Conservation (phyloP, 1,139 yeast genomes). For the Suhomyces taliae region DNA sequence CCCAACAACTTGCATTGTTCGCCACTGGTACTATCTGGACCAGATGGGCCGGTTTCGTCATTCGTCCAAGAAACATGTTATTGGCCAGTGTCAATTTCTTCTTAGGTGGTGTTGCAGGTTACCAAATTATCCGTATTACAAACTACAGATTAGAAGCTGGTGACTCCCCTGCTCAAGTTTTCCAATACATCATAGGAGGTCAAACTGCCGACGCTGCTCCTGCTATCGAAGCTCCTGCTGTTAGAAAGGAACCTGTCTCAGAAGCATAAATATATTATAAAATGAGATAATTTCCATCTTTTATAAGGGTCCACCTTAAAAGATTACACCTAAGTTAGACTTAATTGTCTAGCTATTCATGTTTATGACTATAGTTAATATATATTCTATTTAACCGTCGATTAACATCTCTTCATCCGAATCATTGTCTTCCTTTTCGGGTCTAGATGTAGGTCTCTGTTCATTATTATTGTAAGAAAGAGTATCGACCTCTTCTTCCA, state of each 20-base stretch:
- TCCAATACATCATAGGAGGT: constrained; percentile 59
- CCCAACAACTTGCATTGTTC: constrained; percentile 85
- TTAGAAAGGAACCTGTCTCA: constrained; percentile 1
- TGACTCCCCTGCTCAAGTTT: constrained; percentile 53
- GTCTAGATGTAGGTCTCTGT: neutral
- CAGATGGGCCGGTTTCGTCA: constrained; percentile 91
- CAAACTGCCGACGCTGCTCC: constrained; percentile 18
- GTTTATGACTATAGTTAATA: constrained; percentile 6
- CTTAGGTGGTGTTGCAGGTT: constrained; percentile 86
- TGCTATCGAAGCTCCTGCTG: neutral
- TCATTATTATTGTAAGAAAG: neutral
- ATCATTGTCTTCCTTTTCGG: constrained; percentile 10
- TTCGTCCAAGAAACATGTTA: constrained; percentile 81
- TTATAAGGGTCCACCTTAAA: too few species aligned
- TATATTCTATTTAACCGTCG: constrained; percentile 12
- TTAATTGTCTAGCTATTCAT: neutral
- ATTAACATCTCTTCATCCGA: constrained; percentile 14
- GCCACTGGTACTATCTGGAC: constrained; percentile 98
- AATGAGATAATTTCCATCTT: too few species aligned
- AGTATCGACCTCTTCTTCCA: constrained; percentile 9
- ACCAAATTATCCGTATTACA: constrained; percentile 71
- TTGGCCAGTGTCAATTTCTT: constrained; percentile 94
- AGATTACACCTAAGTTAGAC: neutral
- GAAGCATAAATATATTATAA: neutral
- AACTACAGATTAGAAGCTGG: constrained; percentile 56